Base-by-base conservation (phyloP, 129 eudicot genomes). In the Apium graveolens region DNA sequence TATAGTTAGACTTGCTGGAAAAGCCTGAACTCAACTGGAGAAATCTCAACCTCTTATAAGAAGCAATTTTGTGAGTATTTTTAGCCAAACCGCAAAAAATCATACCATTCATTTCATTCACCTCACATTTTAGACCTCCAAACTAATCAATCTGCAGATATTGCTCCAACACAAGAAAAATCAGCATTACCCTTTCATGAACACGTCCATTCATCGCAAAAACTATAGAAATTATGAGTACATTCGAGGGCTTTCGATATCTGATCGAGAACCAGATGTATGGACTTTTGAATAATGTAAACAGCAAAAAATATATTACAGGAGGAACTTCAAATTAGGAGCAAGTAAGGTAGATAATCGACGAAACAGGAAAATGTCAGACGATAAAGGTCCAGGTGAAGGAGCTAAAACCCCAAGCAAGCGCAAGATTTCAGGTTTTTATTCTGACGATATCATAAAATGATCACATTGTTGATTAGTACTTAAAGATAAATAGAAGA, bases 61-160 rank as follows among this genome's bases (percentile, higher is more conserved):
- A 70, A 18, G 2, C 21, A 20, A 4, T 70, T 38, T 38, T 70
- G 75, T 24, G 76, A 41, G 17, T 24, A n/a, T 39, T 72, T 41
- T 72, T n/a, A 39, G 51, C 76, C 27, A 72, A 38, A 41, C 34
- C 27, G 18, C 44, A 70, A 70, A 16, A 39, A 42, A 74, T 3
- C 65, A 18, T 12, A 75, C 63, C 78, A 75, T 75, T 49, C 46
- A 48, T 75, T 75, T 13, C 26, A 13, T 45, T 8, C 68, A 75
- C 66, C 68, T 26, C 31, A 75, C 78, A 74, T 74, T 74, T 38
- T 62, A 74, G 14, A 39, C 24, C 38, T 74, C 77, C 2, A 74
- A 14, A 74, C 35, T 14, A 42, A 42, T 26, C 77, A n/a, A 32
- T 70, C 74, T 70, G 74, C 78, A 74, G 29, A 45, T 6, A 24